A percentile compares a stretch with the other conserved stretches of the same genome.
These are phyloP conservation scores for Skeletonema tropicum DNA, from an alignment of 108 stramenopile genomes.

Conservation along the genomic window DNA sequence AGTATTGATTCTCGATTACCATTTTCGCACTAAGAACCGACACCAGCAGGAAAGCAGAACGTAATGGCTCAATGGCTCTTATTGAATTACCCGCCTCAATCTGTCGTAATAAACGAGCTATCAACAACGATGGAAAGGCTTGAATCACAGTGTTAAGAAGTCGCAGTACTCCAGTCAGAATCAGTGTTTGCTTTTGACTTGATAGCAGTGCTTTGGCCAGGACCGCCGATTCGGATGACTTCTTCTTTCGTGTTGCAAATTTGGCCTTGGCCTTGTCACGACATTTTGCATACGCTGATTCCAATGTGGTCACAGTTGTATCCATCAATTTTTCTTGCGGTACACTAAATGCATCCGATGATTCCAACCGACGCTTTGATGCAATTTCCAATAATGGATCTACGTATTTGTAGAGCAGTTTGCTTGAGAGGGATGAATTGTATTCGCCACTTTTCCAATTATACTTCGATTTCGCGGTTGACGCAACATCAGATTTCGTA, in stretches of 20 bases:
- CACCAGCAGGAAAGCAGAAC: conserved; percentile 54
- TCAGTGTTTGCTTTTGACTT: conserved; percentile 50
- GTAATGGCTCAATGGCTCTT: conserved; percentile 48
- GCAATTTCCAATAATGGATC: conserved; percentile 60
- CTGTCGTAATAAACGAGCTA: conserved; percentile 67
- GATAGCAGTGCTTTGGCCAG: conserved; percentile 58
- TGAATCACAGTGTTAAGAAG: conserved; percentile 72
- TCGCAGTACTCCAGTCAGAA: conserved; percentile 67
- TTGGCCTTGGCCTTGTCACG: conserved; percentile 20
- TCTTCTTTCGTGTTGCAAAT: conserved; percentile 13
- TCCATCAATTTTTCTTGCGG: conserved; percentile 41
- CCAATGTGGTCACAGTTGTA: conserved; percentile 36
- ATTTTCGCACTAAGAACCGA: conserved; percentile 74
- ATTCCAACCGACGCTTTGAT: conserved; percentile 55
- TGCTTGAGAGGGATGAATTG: conserved; percentile 52
- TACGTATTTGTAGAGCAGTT: conserved; percentile 62
- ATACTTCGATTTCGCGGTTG: conserved; percentile 3
- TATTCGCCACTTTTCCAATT: conserved; percentile 61
- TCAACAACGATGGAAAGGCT: conserved; percentile 73
- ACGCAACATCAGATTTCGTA: neutral
- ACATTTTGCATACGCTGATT: conserved; percentile 25
- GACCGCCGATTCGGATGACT: conserved; percentile 52
- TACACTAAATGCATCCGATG: conserved; percentile 63
- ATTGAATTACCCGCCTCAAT: conserved; percentile 64
- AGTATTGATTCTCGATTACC: conserved; percentile 89